Evolutionary conservation across 163 green algal species (phyloP), one percentile per base, ranked within the genome.

Genomic region (Prototheca wickerhamii): DNA sequence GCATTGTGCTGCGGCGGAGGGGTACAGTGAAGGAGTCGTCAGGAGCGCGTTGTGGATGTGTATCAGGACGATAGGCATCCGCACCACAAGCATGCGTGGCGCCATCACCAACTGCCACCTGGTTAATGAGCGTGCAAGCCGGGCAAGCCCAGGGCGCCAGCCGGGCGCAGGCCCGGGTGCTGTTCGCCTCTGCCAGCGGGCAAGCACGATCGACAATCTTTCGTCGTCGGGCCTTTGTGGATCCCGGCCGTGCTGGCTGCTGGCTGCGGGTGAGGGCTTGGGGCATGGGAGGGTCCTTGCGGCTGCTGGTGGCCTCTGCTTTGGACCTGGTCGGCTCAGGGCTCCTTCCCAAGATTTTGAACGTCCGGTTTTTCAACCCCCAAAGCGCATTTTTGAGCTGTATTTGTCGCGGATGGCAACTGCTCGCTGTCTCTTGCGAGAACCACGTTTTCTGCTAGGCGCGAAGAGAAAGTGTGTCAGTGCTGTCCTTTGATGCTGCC

Each of bases 61-160:
- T 10, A 44, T 15, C 37, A 21, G 10, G 37, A 2, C 15, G 10
- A 21, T 10, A 44, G 15, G 1, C 15, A 10, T 15, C 37, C 37
- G 37, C 37, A 10, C 15, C 37, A 15, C 37, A 44, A 44, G 37
- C 37, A 44, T 10, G 37, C 15, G 37, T 44, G 10, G 10, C 10
- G 15, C 37, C 10, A 10, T 44, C 37, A 10, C 15, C 37, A 44
- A 10, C 37, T 44, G 37, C 37, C 37, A 26, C 70, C 59, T 73
- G 60, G 52, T 84, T 84, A 20, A 70, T 58, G 63, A 83, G 77
- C 12, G 77, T 84, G 63, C 77, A 84, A 28, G 62, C 58, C 4
- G 59, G 55, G 56, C 77, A 84, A n/a, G 57, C 44, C 77, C 77
- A 84, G 3, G 72, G 75, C 44, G 74, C 53, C 46, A 81, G 63